These are phyloP conservation scores for Penicillium sp. DNA, from an alignment of 2,329 filamentous ascomycete genomes.

Conservation along the genomic window DNA sequence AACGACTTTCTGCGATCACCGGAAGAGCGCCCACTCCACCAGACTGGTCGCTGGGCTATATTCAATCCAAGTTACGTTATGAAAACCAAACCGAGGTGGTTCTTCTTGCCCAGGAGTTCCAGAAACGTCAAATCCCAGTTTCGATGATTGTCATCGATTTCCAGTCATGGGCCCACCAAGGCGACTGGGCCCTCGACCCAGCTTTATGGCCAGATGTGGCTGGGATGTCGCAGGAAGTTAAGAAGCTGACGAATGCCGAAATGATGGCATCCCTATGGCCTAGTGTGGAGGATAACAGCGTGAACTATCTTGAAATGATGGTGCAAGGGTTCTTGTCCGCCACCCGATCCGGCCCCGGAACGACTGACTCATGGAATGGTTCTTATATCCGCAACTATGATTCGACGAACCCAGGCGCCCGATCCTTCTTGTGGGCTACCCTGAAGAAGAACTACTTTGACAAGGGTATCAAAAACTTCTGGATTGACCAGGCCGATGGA, in stretches of 20 bases:
- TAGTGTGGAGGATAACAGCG: constrained; percentile 52
- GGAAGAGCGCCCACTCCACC: constrained; percentile 59
- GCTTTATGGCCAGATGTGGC: constrained; percentile 59
- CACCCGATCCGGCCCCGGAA: constrained; percentile 52
- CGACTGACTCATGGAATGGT: constrained; percentile 53
- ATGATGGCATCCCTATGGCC: constrained; percentile 65
- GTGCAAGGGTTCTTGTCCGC: constrained; percentile 55
- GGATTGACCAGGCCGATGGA: constrained; percentile 61
- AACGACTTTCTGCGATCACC: constrained; percentile 50
- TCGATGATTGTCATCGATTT: constrained; percentile 61
- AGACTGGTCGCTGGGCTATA: constrained; percentile 60
- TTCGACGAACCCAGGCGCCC: constrained; percentile 54
- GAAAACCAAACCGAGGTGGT: constrained; percentile 59
- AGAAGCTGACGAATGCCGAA: constrained; percentile 51
- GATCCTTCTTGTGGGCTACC: constrained; percentile 54
- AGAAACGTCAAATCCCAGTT: constrained; percentile 50
- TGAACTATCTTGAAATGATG: constrained; percentile 57
- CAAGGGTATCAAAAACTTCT: constrained; percentile 58
- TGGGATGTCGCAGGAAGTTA: constrained; percentile 56
- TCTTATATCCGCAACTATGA: constrained; percentile 56
- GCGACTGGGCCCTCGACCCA: constrained; percentile 60
- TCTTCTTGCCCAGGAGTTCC: constrained; percentile 53
- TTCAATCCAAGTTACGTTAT: constrained; percentile 61
- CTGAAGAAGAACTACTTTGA: constrained; percentile 55
- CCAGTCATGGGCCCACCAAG: constrained; percentile 60